phyloP scores from a whole-genome alignment of 179 eudicot species.

The Nepenthes alata region DNA sequence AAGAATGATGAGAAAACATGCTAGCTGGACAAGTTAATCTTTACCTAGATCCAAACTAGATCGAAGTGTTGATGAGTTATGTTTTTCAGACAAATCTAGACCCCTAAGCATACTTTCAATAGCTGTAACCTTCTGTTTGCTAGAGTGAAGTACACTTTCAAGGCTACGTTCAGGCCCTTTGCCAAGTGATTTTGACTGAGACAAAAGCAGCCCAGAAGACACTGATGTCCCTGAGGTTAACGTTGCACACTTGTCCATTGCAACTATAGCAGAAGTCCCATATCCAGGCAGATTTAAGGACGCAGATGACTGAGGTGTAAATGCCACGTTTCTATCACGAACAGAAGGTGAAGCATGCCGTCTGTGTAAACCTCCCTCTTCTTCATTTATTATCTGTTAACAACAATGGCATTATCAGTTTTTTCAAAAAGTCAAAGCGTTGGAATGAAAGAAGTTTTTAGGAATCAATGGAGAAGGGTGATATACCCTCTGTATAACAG shows the following conservation, averaged over 20 bases:
- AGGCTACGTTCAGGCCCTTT: constrained; percentile 71
- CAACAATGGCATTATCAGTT: background rate
- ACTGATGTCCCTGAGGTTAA: constrained; percentile 53
- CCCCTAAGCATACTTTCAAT: constrained; percentile 96
- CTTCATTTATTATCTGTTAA: constrained; percentile 69
- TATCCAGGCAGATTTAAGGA: constrained; percentile 68
- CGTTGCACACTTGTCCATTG: constrained; percentile 80
- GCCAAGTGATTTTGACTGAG: constrained; percentile 60
- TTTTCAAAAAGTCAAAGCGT: background rate
- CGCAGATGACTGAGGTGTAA: constrained; percentile 49
- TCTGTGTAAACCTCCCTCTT: constrained; percentile 84
- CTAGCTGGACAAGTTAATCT: constrained; percentile 8
- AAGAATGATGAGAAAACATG: constrained; percentile 4
- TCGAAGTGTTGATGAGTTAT: constrained; percentile 35
- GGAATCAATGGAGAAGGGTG: constrained; percentile 1
- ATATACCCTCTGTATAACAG: constrained; percentile 86
- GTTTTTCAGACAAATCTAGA: constrained; percentile 56
- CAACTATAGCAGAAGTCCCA: constrained; percentile 95
- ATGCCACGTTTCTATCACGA: constrained; percentile 55
- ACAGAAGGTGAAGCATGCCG: constrained; percentile 95
- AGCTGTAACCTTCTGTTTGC: constrained; percentile 95
- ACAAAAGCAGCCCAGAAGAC: constrained; percentile 57
- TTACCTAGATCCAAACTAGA: constrained; percentile 97
- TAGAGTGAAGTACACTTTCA: constrained; percentile 76
- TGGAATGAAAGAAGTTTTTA: background rate